Conservation (phyloP, 305 asterid species). For the Plantago lanceolata region DNA sequence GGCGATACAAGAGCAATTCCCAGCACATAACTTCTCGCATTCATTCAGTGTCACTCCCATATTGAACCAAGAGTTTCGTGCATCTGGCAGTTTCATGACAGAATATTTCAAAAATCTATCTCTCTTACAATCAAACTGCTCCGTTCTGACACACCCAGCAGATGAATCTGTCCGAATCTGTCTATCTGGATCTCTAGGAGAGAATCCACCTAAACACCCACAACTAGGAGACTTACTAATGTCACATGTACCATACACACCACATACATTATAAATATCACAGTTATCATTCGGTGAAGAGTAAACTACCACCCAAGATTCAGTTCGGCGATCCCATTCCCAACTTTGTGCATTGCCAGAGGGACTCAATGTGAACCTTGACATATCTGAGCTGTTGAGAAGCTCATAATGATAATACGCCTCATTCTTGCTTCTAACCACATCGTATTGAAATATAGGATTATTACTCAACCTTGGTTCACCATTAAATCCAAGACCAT, state of each 20-base stretch:
- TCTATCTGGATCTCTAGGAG: background rate
- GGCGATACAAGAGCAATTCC: too few relatives aligned
- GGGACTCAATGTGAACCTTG: constrained; percentile 18
- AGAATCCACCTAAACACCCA: constrained; percentile 7
- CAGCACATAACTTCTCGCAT: too few relatives aligned
- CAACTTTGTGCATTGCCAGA: constrained; percentile 21
- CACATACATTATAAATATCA: constrained; percentile 28
- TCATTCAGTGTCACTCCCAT: too few relatives aligned
- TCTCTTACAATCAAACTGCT: too few relatives aligned
- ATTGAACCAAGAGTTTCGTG: too few relatives aligned
- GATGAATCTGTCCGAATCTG: background rate
- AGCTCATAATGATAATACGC: background rate
- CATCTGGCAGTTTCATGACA: too few relatives aligned
- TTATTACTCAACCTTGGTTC: background rate
- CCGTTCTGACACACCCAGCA: too few relatives aligned
- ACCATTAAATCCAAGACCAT: constrained; percentile 26
- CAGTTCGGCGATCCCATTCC: constrained; percentile 19
- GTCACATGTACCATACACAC: constrained; percentile 30
- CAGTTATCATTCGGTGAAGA: constrained; percentile 21
- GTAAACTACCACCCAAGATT: constrained; percentile 17
- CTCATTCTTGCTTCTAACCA: background rate
- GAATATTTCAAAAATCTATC: too few relatives aligned
- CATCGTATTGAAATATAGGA: background rate
- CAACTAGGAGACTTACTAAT: background rate
- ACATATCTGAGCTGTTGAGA: background rate